These are phyloP conservation scores for Amanita jacksonii DNA, from an alignment of 768 basidiomycete species.

Conservation along the genomic window DNA sequence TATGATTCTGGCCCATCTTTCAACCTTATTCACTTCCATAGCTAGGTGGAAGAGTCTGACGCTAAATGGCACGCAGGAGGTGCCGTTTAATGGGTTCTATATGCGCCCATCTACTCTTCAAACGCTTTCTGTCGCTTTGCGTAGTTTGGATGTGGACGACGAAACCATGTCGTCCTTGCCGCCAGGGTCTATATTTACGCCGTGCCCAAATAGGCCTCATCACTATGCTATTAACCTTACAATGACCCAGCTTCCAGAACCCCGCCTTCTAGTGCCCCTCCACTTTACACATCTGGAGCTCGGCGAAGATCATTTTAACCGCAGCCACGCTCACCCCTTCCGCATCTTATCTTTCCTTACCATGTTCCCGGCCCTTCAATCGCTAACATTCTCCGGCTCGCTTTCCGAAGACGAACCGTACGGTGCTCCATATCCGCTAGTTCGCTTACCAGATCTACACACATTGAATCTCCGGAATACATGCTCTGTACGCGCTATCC, in stretches of 20 bases:
- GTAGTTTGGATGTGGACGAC: slow-evolving; percentile 25
- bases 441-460: slow-evolving; percentile 48
- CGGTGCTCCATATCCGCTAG: slow-evolving; percentile 26
- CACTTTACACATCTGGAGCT: slow-evolving; percentile 51
- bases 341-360: slow-evolving; percentile 52
- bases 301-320: slow-evolving; percentile 32
- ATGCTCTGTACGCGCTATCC: slow-evolving; percentile 53
- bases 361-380: slow-evolving; percentile 51
- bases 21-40: slow-evolving; percentile 47
- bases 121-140: slow-evolving; percentile 28
- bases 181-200: slow-evolving; percentile 23
- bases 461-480: slow-evolving; percentile 48
- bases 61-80: slow-evolving; percentile 32
- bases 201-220: slow-evolving; percentile 21
- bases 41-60: slow-evolving; percentile 48
- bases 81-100: slow-evolving; percentile 20
- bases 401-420: slow-evolving; percentile 32
- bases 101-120: slow-evolving; percentile 20
- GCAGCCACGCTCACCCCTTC: slow-evolving; percentile 32
- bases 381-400: slow-evolving; percentile 47
- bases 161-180: slow-evolving; percentile 8
- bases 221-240: slow-evolving; percentile 37
- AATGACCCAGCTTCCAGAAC: slow-evolving; percentile 39
- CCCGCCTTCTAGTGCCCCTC: slow-evolving; percentile 34
- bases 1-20: slow-evolving; percentile 50